Evolutionary conservation across 2,329 filamentous ascomycete species (phyloP).

Genomic region (Clathrospora elynae): DNA sequence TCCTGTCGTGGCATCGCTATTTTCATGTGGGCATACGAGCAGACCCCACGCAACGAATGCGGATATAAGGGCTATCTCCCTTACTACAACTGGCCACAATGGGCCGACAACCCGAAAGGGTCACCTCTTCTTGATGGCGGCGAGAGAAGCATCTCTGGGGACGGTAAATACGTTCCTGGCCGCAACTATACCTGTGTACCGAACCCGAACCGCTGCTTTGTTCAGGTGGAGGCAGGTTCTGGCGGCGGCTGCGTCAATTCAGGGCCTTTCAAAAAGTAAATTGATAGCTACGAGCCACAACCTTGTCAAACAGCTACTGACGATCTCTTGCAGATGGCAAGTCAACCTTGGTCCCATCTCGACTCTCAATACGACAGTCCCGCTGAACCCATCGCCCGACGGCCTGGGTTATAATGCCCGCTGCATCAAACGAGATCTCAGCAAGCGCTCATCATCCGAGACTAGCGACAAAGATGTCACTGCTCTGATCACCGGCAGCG

Average conservation of each 20-base stretch:
- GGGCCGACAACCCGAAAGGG: slow-evolving; percentile 4
- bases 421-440: slow-evolving; percentile 48
- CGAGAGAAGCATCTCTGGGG: slow-evolving; percentile 8
- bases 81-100: slow-evolving; percentile 9
- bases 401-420: slow-evolving; percentile 43
- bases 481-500: slow-evolving; percentile 25
- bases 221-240: slow-evolving; percentile 44
- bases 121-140: slow-evolving; percentile 8
- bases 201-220: slow-evolving; percentile 1
- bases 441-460: slow-evolving; percentile 24
- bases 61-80: slow-evolving; percentile 8
- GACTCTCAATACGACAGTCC: slow-evolving; percentile 34
- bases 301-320: neutral
- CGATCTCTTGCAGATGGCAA: slow-evolving; percentile 23
- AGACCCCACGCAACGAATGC: slow-evolving; percentile 50
- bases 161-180: slow-evolving; percentile 2
- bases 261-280: slow-evolving; percentile 57
- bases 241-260: slow-evolving; percentile 61
- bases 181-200: slow-evolving; percentile 4
- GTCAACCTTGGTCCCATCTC: slow-evolving; percentile 56
- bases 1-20: slow-evolving; percentile 49
- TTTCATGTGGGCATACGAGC: slow-evolving; percentile 50
- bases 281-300: neutral
- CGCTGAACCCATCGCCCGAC: slow-evolving; percentile 33
- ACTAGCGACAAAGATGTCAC: slow-evolving; percentile 31